Evolutionary conservation across 108 stramenopile genomes (phyloP), one percentile per base, ranked within the genome.

Genomic region (Cylindrotheca fusiformis): DNA sequence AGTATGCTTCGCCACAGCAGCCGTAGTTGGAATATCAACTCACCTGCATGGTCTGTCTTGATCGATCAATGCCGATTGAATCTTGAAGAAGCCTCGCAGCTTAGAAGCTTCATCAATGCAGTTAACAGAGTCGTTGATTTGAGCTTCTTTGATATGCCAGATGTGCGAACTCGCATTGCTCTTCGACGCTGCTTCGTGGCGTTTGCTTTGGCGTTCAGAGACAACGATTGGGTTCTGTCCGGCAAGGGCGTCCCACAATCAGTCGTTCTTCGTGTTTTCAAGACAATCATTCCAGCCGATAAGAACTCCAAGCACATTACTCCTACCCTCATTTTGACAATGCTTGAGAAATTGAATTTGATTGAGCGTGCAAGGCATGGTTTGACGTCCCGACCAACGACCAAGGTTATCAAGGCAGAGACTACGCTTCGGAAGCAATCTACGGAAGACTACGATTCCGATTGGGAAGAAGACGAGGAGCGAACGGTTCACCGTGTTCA

Each of bases 91-190:
- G 91, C 91, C 30, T 87, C 91, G 2, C 77, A 79, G 29, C 69
- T 93, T 52, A 72, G 91, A 61, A 90, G 88, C 67, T 93, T 93
- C 69, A 78, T 77, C 19, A 89, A 93, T 52, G 87, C 91, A 0
- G 86, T 90, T 4, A 80, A 75, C 57, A 56, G 91, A 58, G 71
- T 93, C 19, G 80, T 90, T 14, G 91, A 93, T 61, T 62, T 88
- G 20, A 84, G 84, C 51, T 90, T 93, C 64, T 81, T 82, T 24
- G 87, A 84, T 25, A 78, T 93, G 1, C 65, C 63, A 6, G 86
- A 84, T 71, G 52, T 67, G 25, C 73, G 62, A 24, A 72, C 78
- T 48, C 71, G 91, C 36, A 59, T 82, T 21, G 78, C 69, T 22
- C 63, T 90, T 14, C 72, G 91, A 48, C 71, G 84, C 32, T 93